Evolutionary conservation across 345 rosid genomes (phyloP), one percentile per base, ranked within the genome.

Genomic region (Passiflora organensis): DNA sequence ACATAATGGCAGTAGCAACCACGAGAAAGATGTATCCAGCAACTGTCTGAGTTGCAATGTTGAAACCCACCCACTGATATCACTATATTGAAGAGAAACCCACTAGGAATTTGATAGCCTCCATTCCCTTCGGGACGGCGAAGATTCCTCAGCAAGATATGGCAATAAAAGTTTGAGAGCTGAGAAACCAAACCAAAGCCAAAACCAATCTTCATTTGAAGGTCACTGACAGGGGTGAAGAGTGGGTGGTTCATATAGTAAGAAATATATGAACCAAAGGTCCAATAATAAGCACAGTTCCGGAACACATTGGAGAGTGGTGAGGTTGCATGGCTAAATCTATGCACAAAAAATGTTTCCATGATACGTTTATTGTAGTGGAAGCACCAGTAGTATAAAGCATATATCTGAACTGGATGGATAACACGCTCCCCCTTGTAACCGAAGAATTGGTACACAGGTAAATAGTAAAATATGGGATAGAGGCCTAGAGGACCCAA

Each of bases 61-160:
- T 93, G 87, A 89, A 93, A 45, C 97, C 99, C 63, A 93, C 34
- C 99, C 97, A 93, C 67, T 93, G 99, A 68, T 93, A 93, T 89
- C 65, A 93, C 97, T 13, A 89, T 76, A 66, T 93, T 87, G 72
- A 93, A 93, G 70, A 93, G 77, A 83, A 93, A 93, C 14, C 97
- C 99, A 2, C 38, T 65, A 8, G 99, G 99, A 48, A 93, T 89
- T 67, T 93, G 99, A 65, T 93, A 93, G 25, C 96, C 96, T 51
- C 90, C 97, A 69, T 75, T 53, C 2, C 95, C 90, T 50, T 45
- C 78, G 3, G 90, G 78, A 62, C 70, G 66, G 43, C 99, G 86
- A 50, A 93, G 91, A 56, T 83, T 86, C 76, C 76, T 83, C 72
- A 93, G 76, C 59, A 93, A 34, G 48, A 89, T 72, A 67, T 93